Base-by-base conservation (phyloP, 192 early-diverging fungal genomes). In the Entomortierella chlamydospora region DNA sequence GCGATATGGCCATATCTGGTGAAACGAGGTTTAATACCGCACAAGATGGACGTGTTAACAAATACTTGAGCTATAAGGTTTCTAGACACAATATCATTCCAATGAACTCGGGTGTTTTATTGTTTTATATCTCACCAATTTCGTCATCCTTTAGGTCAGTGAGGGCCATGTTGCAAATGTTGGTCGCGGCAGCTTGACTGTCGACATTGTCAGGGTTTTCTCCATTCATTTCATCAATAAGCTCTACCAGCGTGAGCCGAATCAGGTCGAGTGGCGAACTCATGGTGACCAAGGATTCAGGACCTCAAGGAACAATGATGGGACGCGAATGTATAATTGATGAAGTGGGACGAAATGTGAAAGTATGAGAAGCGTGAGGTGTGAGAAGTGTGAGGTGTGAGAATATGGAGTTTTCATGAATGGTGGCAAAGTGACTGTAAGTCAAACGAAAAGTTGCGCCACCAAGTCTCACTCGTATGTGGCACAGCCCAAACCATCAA, bases 1-100 rank as follows among this genome's bases (percentile, higher is more conserved):
- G 30, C 12, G 85, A 76, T 1, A 81, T 69, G 0, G 78, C 82
- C 60, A 85, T 84, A 53, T 87, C 87, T 88, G 23, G 23, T 42
- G 18, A 47, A 34, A 22, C 26, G 6, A n/a, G 20, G 49, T 30
- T 20, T 58, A 11, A 47, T n/a, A n/a, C n/a, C n/a, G n/a, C n/a
- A n/a, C n/a, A n/a, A n/a, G n/a, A n/a, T 37, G 34, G 10, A 37
- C 34, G 34, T 37, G 34, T 37, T 37, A 7, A 37, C 5, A 10
- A 37, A n/a, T n/a, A n/a, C n/a, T n/a, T 10, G 20, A 12, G 45
- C 15, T 47, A 20, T 41, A 41, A 13, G 39, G 45, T 17, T 47
- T 17, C 45, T 20, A 47, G 15, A 17, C 15, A 10, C 10, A 37
- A 37, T 37, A 37, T 37, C 34, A 37, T 12, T 17, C 15, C 3